These are phyloP conservation scores for Aspergillus oerlinghausenensis DNA, from an alignment of 2,329 filamentous ascomycete species.

Conservation along the genomic window DNA sequence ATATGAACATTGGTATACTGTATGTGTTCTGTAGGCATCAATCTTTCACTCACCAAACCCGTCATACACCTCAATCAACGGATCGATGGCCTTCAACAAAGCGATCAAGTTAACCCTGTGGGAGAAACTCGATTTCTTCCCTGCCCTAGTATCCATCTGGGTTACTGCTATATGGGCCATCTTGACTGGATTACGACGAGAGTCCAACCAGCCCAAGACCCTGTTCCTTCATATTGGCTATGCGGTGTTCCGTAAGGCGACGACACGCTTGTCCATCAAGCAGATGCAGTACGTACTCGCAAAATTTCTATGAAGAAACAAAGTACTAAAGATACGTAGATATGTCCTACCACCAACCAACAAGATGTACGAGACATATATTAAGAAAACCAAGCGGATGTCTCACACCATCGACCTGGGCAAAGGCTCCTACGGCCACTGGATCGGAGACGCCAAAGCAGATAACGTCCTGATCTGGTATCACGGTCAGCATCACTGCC, in stretches of 20 bases:
- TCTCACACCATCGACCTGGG: slow-evolving; percentile 28
- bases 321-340: slow-evolving; percentile 8
- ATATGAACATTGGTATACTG: background rate
- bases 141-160: slow-evolving; percentile 25
- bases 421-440: slow-evolving; percentile 34
- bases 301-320: background rate
- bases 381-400: slow-evolving; percentile 19
- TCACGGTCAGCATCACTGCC: slow-evolving; percentile 23
- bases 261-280: slow-evolving; percentile 19
- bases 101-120: slow-evolving; percentile 21
- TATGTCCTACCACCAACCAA: slow-evolving; percentile 20
- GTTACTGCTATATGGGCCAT: slow-evolving; percentile 25
- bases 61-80: background rate
- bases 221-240: slow-evolving; percentile 33
- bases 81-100: slow-evolving; percentile 15
- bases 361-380: slow-evolving; percentile 26
- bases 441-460: slow-evolving; percentile 34
- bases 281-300: slow-evolving; percentile 28
- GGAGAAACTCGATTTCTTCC: slow-evolving; percentile 30
- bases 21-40: background rate
- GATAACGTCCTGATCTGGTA: slow-evolving; percentile 39
- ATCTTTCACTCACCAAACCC: background rate
- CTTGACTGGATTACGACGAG: slow-evolving; percentile 25
- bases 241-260: slow-evolving; percentile 30
- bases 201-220: slow-evolving; percentile 25